These are phyloP conservation scores for Daedaleopsis sinensis DNA, from an alignment of 768 basidiomycete genomes.

Conservation along the genomic window DNA sequence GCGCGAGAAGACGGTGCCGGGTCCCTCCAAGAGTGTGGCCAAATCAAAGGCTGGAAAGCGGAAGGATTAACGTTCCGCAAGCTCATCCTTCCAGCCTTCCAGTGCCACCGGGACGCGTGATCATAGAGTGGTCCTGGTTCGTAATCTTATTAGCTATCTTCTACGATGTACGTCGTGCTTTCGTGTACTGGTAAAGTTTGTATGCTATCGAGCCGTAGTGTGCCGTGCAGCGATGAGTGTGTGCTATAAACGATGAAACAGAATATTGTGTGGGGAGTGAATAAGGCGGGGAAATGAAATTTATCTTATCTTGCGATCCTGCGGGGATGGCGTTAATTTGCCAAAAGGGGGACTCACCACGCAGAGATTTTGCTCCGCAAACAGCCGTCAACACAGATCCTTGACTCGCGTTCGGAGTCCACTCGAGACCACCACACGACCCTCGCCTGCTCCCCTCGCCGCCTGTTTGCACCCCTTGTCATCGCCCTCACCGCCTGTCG, in stretches of 20 bases:
- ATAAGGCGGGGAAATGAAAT: background rate
- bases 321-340: slow-evolving; percentile 3
- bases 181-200: background rate
- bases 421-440: slow-evolving; percentile 30
- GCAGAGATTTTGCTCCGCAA: slow-evolving; percentile 30
- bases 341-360: slow-evolving; percentile 26
- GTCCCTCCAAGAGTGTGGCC: background rate
- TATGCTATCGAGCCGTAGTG: too few species aligned
- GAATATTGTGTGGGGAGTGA: too few species aligned
- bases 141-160: slow-evolving; percentile 18
- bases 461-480: background rate
- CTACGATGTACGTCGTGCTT: slow-evolving; percentile 7
- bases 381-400: slow-evolving; percentile 32
- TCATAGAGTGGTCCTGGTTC: background rate
- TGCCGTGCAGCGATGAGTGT: too few species aligned
- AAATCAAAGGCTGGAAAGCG: background rate
- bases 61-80: slow-evolving; percentile 5
- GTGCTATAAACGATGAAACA: too few species aligned
- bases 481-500: background rate
- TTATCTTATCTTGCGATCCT: background rate
- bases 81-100: background rate
- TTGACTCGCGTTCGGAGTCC: too few species aligned
- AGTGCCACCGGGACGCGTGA: background rate
- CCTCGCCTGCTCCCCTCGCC: slow-evolving; percentile 9
- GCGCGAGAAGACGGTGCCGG: slow-evolving; percentile 16